These are phyloP conservation scores for Phylloporus sp. DNA, from an alignment of 768 basidiomycete species.

Conservation along the genomic window DNA sequence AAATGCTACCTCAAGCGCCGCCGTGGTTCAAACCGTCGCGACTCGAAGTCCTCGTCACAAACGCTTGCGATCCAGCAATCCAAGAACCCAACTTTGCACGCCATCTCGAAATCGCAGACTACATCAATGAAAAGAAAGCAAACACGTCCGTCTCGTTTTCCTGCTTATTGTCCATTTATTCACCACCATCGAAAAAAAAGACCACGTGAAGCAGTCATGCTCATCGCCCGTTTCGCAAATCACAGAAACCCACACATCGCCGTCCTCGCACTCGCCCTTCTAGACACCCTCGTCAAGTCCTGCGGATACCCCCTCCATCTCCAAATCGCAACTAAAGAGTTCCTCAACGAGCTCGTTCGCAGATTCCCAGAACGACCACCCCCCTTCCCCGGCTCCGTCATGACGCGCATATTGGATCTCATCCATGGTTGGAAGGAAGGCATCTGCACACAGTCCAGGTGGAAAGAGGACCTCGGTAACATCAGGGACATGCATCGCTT, in stretches of 20 bases:
- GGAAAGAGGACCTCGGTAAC: constrained; percentile 95
- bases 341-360: too few species aligned
- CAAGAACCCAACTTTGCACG: constrained; percentile 88
- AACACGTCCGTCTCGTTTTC: constrained; percentile 80
- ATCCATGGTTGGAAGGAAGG: constrained; percentile 94
- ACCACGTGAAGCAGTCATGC: constrained; percentile 88
- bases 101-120: constrained; percentile 91
- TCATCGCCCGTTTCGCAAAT: constrained; percentile 78
- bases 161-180: not conserved
- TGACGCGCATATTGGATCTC: too few species aligned
- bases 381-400: too few species aligned
- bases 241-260: constrained; percentile 91
- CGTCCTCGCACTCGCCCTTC: constrained; percentile 76
- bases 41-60: constrained; percentile 67
- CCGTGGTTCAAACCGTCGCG: constrained; percentile 55
- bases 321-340: constrained; percentile 62
- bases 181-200: constrained; percentile 36
- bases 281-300: constrained; percentile 89
- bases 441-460: constrained; percentile 82
- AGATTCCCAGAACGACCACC: not conserved
- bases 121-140: constrained; percentile 91
- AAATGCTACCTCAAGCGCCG: constrained; percentile 49
- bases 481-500: constrained; percentile 97
- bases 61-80: constrained; percentile 82
- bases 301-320: constrained; percentile 98